Conservation (phyloP, 495 filamentous ascomycete species). For the Oleoguttula mirabilis region DNA sequence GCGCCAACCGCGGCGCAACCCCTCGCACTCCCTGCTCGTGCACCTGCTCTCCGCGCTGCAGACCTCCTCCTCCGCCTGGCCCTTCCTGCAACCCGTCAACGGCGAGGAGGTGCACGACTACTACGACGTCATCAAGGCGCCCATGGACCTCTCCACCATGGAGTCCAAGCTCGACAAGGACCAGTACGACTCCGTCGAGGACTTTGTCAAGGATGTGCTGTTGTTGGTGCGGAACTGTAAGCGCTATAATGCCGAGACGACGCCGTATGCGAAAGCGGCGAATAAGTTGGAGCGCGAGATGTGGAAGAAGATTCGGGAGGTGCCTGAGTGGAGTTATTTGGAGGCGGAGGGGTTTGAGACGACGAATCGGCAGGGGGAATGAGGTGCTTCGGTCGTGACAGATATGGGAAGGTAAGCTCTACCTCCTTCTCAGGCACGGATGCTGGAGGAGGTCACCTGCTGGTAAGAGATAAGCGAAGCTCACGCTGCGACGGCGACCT, state of each 20-base stretch:
- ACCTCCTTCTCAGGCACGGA: no score
- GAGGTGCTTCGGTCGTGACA: background rate
- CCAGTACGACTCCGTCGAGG: slow-evolving; percentile 78
- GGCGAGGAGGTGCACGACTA: slow-evolving; percentile 92
- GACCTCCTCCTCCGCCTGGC: slow-evolving; percentile 84
- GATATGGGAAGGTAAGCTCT: no score
- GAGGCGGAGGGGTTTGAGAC: slow-evolving; percentile 19
- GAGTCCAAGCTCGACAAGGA: slow-evolving; percentile 91
- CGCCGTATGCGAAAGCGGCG: slow-evolving; percentile 87
- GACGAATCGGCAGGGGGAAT: slow-evolving; percentile 9
- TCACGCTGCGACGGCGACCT: no score
- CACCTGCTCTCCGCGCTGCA: slow-evolving; percentile 92
- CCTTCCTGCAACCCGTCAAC: slow-evolving; percentile 88
- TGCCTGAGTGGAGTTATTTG: slow-evolving; percentile 68
- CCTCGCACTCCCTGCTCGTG: slow-evolving; percentile 86
- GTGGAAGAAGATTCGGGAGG: slow-evolving; percentile 83
- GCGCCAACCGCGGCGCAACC: slow-evolving; percentile 90
- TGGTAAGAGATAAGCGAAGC: no score
- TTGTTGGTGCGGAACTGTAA: slow-evolving; percentile 93
- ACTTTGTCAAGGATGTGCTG: slow-evolving; percentile 83
- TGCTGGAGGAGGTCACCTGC: no score
- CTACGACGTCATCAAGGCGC: slow-evolving; percentile 95
- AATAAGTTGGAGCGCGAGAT: slow-evolving; percentile 95
- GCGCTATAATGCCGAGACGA: slow-evolving; percentile 90
- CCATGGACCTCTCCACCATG: slow-evolving; percentile 96